Base-by-base conservation (phyloP, 73 alveolate species). In the Paramecium sexaurelia region DNA sequence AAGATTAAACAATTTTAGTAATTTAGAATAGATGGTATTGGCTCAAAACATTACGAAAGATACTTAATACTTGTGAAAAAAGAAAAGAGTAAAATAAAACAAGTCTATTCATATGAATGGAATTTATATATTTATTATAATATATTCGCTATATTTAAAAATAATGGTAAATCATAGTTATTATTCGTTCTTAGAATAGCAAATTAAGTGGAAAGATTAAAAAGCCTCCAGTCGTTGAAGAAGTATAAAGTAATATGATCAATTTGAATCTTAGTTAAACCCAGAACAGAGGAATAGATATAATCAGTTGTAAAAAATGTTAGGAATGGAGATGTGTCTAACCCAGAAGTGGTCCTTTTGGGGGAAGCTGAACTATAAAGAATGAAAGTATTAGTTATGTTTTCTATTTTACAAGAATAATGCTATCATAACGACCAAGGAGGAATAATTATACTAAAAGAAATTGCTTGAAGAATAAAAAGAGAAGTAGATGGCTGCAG, bases 401-500 rank as follows among this genome's bases (percentile, higher is more conserved):
- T 40, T 69, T 40, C 29, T 41, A 27, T 5, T 19, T 68, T 37
- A 19, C 39, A 20, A 88, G 94, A 88, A 88, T 69, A 67, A 88
- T 68, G 94, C 94, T n/a, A 88, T 88, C 47, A 88, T 88, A 33
- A 88, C 94, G 10, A 88, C 94, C 41, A 88, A 88, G 43, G 94
- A 88, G 32, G 94, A 88, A 69, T 43, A 75, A 39, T 47, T 88
- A 17, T 82, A 88, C 75, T 71, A 88, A 24, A 88, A 88, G 83
- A 88, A 88, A 47, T 43, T 88, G 68, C 73, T 88, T 20, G 94
- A 88, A 32, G 94, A 88, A 32, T 67, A 88, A 51, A 88, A 88
- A 55, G 94, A 88, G 73, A 88, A 88, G 83, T 56, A 88, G 55
- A 88, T 88, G 94, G 94, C 94, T 39, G 94, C 87, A 55, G 85